Conservation (phyloP, 352 stramenopile genomes). For the Phytophthora chlamydospora region DNA sequence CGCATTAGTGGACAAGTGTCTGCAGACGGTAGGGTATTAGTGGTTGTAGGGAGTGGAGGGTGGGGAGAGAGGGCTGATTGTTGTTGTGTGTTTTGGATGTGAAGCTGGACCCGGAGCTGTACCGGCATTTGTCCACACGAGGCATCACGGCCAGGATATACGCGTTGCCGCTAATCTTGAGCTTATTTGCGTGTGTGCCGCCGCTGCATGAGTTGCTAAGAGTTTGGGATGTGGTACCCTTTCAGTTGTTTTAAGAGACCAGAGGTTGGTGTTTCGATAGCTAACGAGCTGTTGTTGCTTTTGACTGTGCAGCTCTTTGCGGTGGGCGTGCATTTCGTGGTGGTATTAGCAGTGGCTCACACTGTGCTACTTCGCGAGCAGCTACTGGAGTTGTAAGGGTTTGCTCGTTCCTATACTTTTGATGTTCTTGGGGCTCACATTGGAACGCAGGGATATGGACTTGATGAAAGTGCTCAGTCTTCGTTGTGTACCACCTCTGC, state of each 20-base stretch:
- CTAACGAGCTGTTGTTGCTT: slow-evolving; percentile 2
- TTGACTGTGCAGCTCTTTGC: slow-evolving; percentile 75
- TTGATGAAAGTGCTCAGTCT: slow-evolving; percentile 91
- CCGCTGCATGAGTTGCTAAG: slow-evolving; percentile 88
- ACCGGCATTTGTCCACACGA: slow-evolving; percentile 70
- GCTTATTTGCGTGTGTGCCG: slow-evolving; percentile 90
- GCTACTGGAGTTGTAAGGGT: slow-evolving; percentile 73
- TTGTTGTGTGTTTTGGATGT: slow-evolving; percentile 2
- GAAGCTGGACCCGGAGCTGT: slow-evolving; percentile 83
- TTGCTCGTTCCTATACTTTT: slow-evolving; percentile 1
- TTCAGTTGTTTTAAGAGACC: not conserved
- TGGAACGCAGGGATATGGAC: slow-evolving; percentile 70
- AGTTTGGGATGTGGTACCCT: slow-evolving; percentile 90
- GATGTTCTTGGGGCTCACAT: not conserved
- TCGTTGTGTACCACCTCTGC: slow-evolving; percentile 76
- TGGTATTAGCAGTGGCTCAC: slow-evolving; percentile 89
- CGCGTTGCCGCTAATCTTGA: slow-evolving; percentile 88
- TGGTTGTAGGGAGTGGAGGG: too few relatives aligned
- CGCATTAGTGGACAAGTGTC: slow-evolving; percentile 81
- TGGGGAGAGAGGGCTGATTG: not conserved
- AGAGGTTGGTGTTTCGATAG: too few relatives aligned
- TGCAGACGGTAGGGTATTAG: slow-evolving; percentile 54
- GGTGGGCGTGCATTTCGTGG: slow-evolving; percentile 91
- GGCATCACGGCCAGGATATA: slow-evolving; percentile 89
- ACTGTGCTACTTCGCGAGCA: slow-evolving; percentile 88